phyloP scores from a whole-genome alignment of 208 protist genomes.

The Trypanosoma congolense region DNA sequence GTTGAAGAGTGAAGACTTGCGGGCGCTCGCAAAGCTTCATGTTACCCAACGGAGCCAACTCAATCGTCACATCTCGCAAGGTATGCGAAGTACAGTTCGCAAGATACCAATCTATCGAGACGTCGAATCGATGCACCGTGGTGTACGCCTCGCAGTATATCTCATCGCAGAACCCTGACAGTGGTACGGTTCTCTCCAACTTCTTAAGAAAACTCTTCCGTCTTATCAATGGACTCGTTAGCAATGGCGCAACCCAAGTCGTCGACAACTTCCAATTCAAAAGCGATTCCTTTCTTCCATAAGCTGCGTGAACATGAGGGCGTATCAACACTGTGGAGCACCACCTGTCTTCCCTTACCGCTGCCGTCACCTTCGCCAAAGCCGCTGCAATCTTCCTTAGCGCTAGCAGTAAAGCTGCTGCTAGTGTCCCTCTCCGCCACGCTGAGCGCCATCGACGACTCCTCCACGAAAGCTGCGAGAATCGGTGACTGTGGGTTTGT shows the following conservation, averaged over 20 bases:
- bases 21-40: slow-evolving; percentile 97
- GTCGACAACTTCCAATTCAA: slow-evolving; percentile 45
- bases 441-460: slow-evolving; percentile 61
- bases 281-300: slow-evolving; percentile 43
- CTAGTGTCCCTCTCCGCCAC: slow-evolving; percentile 18
- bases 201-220: slow-evolving; percentile 58
- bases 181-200: slow-evolving; percentile 86
- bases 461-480: slow-evolving; percentile 56
- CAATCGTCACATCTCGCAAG: slow-evolving; percentile 94
- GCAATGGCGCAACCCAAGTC: slow-evolving; percentile 27
- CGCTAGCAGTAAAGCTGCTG: too few relatives aligned
- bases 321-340: slow-evolving; percentile 49
- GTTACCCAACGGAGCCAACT: slow-evolving; percentile 95
- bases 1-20: slow-evolving; percentile 89
- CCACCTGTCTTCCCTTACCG: slow-evolving; percentile 4
- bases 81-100: slow-evolving; percentile 94
- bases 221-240: slow-evolving; percentile 36
- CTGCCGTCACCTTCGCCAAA: not conserved
- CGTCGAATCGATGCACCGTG: slow-evolving; percentile 97
- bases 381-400: too few relatives aligned
- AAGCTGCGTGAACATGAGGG: slow-evolving; percentile 83
- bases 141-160: slow-evolving; percentile 97
- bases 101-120: slow-evolving; percentile 92
- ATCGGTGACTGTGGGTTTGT: slow-evolving; percentile 37
- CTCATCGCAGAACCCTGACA: slow-evolving; percentile 95